phyloP scores from a whole-genome alignment of 805 yeast species.

The Tetrapisispora iriomotensis region DNA sequence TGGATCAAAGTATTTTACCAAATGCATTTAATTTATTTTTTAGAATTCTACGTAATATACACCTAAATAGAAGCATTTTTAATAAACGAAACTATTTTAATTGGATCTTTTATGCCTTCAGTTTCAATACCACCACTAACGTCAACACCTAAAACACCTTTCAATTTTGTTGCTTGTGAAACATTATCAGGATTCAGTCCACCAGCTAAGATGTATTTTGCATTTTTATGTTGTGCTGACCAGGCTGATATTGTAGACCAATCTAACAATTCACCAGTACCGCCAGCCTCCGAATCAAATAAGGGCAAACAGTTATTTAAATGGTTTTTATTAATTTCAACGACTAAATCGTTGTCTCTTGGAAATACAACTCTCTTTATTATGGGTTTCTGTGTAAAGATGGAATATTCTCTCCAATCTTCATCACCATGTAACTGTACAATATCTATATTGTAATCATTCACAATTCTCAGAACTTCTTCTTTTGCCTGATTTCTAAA shows the following conservation, averaged over 20 bases:
- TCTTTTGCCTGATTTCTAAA: constrained; percentile 71
- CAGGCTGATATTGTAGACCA: constrained; percentile 49
- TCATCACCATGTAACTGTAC: constrained; percentile 83
- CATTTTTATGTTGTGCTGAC: constrained; percentile 27
- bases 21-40: no score
- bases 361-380: constrained; percentile 64
- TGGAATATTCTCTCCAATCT: constrained; percentile 31
- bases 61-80: constrained; percentile 32
- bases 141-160: constrained; percentile 79
- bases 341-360: constrained; percentile 35
- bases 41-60: no score
- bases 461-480: constrained; percentile 39
- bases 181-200: constrained; percentile 79
- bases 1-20: constrained; percentile 1
- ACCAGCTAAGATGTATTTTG: constrained; percentile 68
- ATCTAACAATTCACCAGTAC: constrained; percentile 74
- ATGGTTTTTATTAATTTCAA: constrained; percentile 6
- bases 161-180: constrained; percentile 35
- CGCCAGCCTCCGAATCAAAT: constrained; percentile 84
- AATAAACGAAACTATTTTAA: constrained; percentile 54
- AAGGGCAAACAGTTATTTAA: constrained; percentile 34
- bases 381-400: constrained; percentile 42
- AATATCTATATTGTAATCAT: constrained; percentile 50
- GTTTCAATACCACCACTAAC: constrained; percentile 94
- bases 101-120: constrained; percentile 58